Evolutionary conservation across 108 stramenopile genomes (phyloP).

Genomic region (Schizochytrium sp.): DNA sequence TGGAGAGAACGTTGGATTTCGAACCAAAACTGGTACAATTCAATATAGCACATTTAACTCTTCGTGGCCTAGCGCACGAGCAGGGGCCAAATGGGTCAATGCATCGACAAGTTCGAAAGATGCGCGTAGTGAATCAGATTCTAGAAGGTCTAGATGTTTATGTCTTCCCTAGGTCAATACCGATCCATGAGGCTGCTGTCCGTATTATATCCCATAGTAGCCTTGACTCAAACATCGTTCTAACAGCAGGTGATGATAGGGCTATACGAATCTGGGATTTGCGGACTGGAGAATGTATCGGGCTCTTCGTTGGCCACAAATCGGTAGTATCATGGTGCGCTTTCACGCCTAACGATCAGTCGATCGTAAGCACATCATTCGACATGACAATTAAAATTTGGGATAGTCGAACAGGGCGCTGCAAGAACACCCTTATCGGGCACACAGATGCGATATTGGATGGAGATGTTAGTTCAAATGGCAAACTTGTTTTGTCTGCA

Average conservation of each 20-base stretch:
- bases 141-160: conserved; percentile 32
- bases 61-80: conserved; percentile 17
- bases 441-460: conserved; percentile 66
- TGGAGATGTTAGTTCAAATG: conserved; percentile 56
- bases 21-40: background rate
- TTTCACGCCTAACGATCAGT: conserved; percentile 56
- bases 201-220: background rate
- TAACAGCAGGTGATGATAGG: conserved; percentile 39
- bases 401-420: conserved; percentile 61
- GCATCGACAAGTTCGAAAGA: conserved; percentile 27
- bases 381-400: conserved; percentile 64
- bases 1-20: conserved; percentile 31
- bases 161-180: background rate
- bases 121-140: background rate
- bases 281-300: conserved; percentile 23
- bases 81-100: background rate
- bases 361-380: conserved; percentile 50
- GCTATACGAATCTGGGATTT: conserved; percentile 45
- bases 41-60: background rate
- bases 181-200: background rate
- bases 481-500: conserved; percentile 52
- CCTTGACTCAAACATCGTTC: conserved; percentile 30
- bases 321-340: conserved; percentile 49
- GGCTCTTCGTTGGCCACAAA: background rate
- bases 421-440: conserved; percentile 46